phyloP scores from a whole-genome alignment of 176 grass and related monocot species.

The Panicum miliaceum region DNA sequence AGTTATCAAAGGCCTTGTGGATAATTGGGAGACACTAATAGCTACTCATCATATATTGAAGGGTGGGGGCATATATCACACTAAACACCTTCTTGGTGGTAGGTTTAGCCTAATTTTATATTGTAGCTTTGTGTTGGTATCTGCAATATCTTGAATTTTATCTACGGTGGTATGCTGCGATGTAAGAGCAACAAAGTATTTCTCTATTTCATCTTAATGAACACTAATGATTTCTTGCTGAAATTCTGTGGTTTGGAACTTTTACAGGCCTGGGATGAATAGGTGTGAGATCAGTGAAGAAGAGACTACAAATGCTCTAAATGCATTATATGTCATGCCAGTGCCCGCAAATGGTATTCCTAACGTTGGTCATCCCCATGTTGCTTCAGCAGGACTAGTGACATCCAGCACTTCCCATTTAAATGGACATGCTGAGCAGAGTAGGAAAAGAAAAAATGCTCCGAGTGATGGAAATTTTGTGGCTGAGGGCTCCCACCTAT shows the following conservation, averaged over 20 bases:
- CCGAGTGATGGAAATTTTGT: constrained; percentile 36
- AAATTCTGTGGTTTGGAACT: constrained; percentile 29
- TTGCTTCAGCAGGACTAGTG: constrained; percentile 48
- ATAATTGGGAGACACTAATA: not conserved
- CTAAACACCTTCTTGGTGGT: not conserved
- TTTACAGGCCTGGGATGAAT: constrained; percentile 89
- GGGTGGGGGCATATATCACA: not conserved
- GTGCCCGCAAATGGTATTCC: constrained; percentile 49
- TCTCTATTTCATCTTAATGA: constrained; percentile 38
- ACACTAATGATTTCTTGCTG: constrained; percentile 27
- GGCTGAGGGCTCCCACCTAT: constrained; percentile 47
- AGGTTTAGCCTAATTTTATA: not conserved
- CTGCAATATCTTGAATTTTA: not conserved
- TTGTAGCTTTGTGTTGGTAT: constrained; percentile 41
- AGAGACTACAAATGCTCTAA: constrained; percentile 87
- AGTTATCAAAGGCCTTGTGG: not conserved
- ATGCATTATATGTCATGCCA: constrained; percentile 72
- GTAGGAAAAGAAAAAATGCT: constrained; percentile 62
- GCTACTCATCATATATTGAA: not conserved
- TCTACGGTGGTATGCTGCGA: not conserved
- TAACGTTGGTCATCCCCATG: constrained; percentile 56
- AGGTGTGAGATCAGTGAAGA: constrained; percentile 86
- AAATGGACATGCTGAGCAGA: constrained; percentile 58
- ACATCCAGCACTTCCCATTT: constrained; percentile 24
- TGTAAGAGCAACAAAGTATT: constrained; percentile 18